Percentiles rank a stretch among this genome's conserved stretches.
phyloP scores from a whole-genome alignment of 2,329 filamentous ascomycete species.

The Neofusicoccum cordaticola region DNA sequence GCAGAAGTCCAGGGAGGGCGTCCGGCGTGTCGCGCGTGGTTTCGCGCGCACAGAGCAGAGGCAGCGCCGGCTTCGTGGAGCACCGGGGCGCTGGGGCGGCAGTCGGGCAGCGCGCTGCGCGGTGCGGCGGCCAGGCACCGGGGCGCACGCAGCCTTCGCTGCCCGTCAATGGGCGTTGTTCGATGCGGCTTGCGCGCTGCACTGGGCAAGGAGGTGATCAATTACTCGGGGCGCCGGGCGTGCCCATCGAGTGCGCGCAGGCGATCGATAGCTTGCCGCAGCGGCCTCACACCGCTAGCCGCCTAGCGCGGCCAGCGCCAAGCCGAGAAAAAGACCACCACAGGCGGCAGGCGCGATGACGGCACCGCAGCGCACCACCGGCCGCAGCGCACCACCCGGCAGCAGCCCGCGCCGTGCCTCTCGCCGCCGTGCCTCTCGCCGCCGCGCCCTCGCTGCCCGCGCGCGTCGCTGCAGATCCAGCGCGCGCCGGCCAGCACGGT shows the following conservation, averaged over 20 bases:
- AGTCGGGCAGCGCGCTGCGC: neutral
- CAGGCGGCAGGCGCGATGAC: neutral
- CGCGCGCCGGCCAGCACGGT: neutral
- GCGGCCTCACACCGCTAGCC: neutral
- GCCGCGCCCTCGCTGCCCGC: neutral
- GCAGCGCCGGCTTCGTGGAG: too few relatives aligned
- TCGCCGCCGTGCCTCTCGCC: too few relatives aligned
- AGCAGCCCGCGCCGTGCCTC: too few relatives aligned
- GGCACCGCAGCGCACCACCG: neutral
- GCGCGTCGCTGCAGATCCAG: neutral
- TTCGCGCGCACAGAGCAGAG: too few relatives aligned
- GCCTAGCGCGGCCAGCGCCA: neutral
- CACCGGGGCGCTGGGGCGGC: neutral
- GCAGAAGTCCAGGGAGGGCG: neutral
- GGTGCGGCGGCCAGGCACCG: neutral
- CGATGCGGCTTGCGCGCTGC: neutral
- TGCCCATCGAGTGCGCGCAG: neutral
- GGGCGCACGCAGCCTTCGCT: neutral
- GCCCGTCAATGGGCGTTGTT: neutral
- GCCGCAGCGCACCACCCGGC: too few relatives aligned
- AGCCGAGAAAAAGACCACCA: neutral
- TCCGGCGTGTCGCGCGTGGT: neutral
- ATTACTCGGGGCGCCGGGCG: slow-evolving; percentile 5
- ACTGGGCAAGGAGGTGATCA: slow-evolving; percentile 1
- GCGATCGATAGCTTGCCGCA: slow-evolving; percentile 1